Evolutionary conservation across 2,329 filamentous ascomycete genomes (phyloP), one percentile per base, ranked within the genome.

Genomic region (Neopestalotiopsis sp.): DNA sequence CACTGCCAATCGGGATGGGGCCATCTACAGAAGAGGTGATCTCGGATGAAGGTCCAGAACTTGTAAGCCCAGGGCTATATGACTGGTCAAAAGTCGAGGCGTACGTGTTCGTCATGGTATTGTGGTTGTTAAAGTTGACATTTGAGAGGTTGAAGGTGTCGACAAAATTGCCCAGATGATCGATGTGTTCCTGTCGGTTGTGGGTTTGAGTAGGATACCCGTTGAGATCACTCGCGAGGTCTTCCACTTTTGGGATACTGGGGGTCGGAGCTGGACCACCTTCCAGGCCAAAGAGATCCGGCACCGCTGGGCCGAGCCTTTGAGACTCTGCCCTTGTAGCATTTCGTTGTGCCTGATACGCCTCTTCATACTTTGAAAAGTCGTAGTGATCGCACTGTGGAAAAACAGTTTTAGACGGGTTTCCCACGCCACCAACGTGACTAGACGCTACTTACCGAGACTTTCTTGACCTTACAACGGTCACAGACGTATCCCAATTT

Each of bases 371-470:
- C 62, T 70, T 72, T 24, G 71, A 73, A 34, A 78, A 75, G 65
- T 78, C 77, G 66, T 75, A 71, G 65, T 77, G 78, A 38, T 76
- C 72, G 57, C 77, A 79, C 76, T 79, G 32, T 12, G 13, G 32
- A 24, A 4, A 9, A 34, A 20, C 5, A 34, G 34, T n/a, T 17
- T 24, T 12, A 59, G 20, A 14, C 20, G 65, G 28, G 45, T 7
- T 28, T 28, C 24, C 24, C 24, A 28, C 24, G 24, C 24, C 24
- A 28, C 14, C 24, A 10, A 57, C 9, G 7, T 57, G 28, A 34
- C 17, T 32, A 5, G 14, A 67, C 30, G 49, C 40, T 42, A 65
- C 65, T 4, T 75, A 79, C 77, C 4, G 71, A 72, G 63, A 65
- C 75, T 65, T 74, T 78, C 64, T 75, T 76, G 4, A 49, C 57